These are phyloP conservation scores for Metschnikowia corniflorae DNA, from an alignment of 805 yeast species.

Conservation along the genomic window DNA sequence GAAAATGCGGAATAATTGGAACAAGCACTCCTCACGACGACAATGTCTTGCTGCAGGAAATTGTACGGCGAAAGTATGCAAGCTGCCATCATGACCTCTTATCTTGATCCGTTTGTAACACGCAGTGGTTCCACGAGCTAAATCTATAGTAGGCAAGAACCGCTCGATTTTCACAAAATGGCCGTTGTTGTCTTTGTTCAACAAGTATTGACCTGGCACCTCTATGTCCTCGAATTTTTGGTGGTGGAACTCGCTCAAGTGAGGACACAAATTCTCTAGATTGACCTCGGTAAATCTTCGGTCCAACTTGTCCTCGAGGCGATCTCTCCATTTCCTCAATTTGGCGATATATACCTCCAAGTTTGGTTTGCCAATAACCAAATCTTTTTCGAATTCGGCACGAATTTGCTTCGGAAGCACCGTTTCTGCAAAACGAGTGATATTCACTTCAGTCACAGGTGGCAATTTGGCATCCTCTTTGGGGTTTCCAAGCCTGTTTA, in stretches of 20 bases:
- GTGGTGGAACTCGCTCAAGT: conserved; percentile 93
- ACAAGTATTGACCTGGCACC: conserved; percentile 92
- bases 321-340: conserved; percentile 86
- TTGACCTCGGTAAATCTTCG: conserved; percentile 76
- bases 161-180: conserved; percentile 93
- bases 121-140: conserved; percentile 84
- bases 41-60: conserved; percentile 97
- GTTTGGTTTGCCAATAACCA: conserved; percentile 81
- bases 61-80: conserved; percentile 93
- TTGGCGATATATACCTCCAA: conserved; percentile 82
- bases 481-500: conserved; percentile 82
- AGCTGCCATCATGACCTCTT: conserved; percentile 89
- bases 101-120: conserved; percentile 87
- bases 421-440: conserved; percentile 86
- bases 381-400: conserved; percentile 88
- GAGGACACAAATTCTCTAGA: conserved; percentile 89
- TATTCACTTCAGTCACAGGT: conserved; percentile 83
- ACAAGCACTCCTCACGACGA: conserved; percentile 91
- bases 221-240: conserved; percentile 97
- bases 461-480: conserved; percentile 86
- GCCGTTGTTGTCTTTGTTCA: conserved; percentile 82
- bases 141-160: conserved; percentile 82
- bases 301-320: conserved; percentile 88
- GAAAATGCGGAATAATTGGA: conserved; percentile 86
- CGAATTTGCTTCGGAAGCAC: conserved; percentile 85